Evolutionary conservation across 1,284 basidiomycete species (phyloP).

Genomic region (Vanrija sp.): DNA sequence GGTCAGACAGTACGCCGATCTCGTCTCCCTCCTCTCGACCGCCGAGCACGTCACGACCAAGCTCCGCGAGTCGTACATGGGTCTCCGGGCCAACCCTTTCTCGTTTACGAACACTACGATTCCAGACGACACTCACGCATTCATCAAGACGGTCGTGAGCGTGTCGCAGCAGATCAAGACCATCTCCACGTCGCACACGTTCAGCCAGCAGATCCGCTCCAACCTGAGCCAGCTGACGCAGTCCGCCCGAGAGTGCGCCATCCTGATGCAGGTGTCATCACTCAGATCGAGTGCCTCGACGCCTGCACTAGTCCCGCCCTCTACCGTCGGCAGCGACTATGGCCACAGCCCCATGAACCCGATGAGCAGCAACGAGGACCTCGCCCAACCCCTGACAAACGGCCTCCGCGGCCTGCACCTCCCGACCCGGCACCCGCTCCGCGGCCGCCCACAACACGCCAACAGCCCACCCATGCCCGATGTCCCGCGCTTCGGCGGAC

Average conservation of each 20-base stretch:
- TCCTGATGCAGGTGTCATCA: conserved; percentile 47
- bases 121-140: conserved; percentile 37
- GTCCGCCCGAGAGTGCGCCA: conserved; percentile 51
- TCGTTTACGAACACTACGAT: conserved; percentile 27
- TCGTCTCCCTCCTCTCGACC: conserved; percentile 36
- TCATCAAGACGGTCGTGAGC: conserved; percentile 50
- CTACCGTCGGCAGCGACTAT: no score
- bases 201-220: conserved; percentile 37
- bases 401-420: conserved; percentile 5
- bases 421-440: conserved; percentile 4
- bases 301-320: conserved; percentile 2
- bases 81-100: conserved; percentile 37
- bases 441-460: neutral
- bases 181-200: conserved; percentile 44
- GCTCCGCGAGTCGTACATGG: conserved; percentile 38
- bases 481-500: no score
- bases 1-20: conserved; percentile 33
- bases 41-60: conserved; percentile 41
- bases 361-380: conserved; percentile 10
- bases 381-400: neutral
- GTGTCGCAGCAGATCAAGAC: conserved; percentile 49
- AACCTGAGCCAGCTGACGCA: conserved; percentile 47
- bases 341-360: neutral
- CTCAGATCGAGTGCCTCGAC: conserved; percentile 32
- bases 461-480: no score